phyloP scores from a whole-genome alignment of 352 stramenopile genomes.

The Phytophthora uliginosa region DNA sequence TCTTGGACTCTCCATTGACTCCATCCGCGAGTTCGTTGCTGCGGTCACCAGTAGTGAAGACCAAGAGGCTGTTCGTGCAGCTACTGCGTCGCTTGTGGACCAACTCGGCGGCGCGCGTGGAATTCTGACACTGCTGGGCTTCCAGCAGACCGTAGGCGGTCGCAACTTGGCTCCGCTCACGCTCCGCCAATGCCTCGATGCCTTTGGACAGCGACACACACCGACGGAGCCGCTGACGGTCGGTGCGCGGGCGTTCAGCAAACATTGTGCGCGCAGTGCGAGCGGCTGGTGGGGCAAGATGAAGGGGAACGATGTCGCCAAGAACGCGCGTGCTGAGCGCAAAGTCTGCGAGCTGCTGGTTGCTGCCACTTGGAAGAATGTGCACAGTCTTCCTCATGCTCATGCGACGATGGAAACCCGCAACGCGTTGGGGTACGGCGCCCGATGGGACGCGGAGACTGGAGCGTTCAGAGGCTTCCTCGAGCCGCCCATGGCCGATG shows the following conservation, averaged over 20 bases:
- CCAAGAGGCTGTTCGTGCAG: conserved; percentile 1
- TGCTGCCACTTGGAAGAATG: conserved; percentile 81
- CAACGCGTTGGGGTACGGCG: conserved; percentile 75
- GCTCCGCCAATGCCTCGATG: conserved; percentile 56
- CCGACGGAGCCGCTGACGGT: conserved; percentile 66
- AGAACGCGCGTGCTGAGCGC: conserved; percentile 66
- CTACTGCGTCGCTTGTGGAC: conserved; percentile 41
- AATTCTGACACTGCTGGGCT: conserved; percentile 72
- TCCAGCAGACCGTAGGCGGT: conserved; percentile 71
- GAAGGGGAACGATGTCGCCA: conserved; percentile 71
- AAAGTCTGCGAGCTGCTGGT: conserved; percentile 69
- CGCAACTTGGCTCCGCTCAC: conserved; percentile 63
- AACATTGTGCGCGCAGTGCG: conserved; percentile 78
- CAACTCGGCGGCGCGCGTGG: conserved; percentile 63
- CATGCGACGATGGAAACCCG: conserved; percentile 81
- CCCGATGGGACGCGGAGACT: conserved; percentile 70
- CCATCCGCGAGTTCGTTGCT: conserved; percentile 36
- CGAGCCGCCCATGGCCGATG: conserved; percentile 83
- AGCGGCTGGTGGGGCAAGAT: conserved; percentile 73
- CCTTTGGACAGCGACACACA: conserved; percentile 60
- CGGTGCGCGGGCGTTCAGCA: conserved; percentile 79
- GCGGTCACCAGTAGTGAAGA: neutral
- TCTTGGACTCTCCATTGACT: conserved; percentile 28
- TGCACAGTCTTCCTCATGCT: conserved; percentile 78
- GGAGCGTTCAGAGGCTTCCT: conserved; percentile 84